phyloP scores from a whole-genome alignment of 768 basidiomycete species.

The Leccinum rimulosum region DNA sequence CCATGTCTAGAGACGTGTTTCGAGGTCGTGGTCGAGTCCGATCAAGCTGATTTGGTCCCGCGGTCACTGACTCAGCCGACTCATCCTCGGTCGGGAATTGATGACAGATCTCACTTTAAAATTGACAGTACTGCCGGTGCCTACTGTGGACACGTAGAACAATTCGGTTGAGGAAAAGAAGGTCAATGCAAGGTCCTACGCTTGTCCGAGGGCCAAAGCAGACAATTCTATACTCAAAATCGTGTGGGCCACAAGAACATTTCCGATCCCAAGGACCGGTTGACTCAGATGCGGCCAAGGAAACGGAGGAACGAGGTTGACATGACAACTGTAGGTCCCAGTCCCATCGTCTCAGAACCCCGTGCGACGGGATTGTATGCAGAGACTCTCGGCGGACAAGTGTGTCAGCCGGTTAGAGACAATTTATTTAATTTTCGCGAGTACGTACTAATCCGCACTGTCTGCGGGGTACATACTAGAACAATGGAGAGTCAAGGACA shows the following conservation, averaged over 20 bases:
- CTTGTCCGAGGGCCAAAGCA: background rate
- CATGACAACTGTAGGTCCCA: background rate
- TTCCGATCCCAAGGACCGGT: background rate
- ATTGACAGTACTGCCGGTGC: background rate
- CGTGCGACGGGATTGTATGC: background rate
- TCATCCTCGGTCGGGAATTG: background rate
- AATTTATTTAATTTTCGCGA: background rate
- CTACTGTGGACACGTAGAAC: background rate
- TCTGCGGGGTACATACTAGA: constrained; percentile 1
- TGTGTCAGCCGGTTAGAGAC: background rate
- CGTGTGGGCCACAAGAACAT: background rate
- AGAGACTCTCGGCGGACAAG: background rate
- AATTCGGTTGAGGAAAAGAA: background rate
- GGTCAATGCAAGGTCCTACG: background rate
- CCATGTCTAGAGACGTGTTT: constrained; percentile 29
- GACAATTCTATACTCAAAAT: background rate
- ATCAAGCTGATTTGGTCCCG: background rate
- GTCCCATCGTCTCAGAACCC: background rate
- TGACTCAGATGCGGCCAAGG: background rate
- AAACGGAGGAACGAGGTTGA: background rate
- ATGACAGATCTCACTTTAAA: background rate
- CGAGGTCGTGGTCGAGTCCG: background rate
- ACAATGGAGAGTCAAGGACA: constrained; percentile 20
- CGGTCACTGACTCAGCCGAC: background rate
- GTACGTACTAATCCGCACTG: constrained; percentile 11